Percentiles rank a stretch among this genome's conserved stretches.
These are phyloP conservation scores for Chamaecyparis obtusa DNA, from an alignment of 75 land plant species.

Conservation along the genomic window DNA sequence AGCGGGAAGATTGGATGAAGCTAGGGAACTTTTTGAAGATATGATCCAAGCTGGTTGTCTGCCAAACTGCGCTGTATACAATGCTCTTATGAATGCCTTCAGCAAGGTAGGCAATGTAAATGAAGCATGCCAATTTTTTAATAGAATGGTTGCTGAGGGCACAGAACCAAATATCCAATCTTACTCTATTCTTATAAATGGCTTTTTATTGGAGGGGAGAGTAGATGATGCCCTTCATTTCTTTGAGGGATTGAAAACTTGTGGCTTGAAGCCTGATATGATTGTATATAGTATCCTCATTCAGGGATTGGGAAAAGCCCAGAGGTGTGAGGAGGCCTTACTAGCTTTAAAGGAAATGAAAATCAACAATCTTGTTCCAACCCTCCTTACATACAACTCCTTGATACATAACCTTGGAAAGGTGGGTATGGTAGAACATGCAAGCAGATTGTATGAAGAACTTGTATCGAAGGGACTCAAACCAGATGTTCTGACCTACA, in stretches of 20 bases:
- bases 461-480: constrained; percentile 42
- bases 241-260: constrained; percentile 39
- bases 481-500: constrained; percentile 58
- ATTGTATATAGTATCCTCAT: constrained; percentile 54
- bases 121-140: constrained; percentile 35
- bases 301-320: constrained; percentile 49
- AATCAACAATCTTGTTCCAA: constrained; percentile 44
- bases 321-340: constrained; percentile 51
- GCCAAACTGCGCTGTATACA: constrained; percentile 66
- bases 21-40: constrained; percentile 60
- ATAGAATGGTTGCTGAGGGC: constrained; percentile 49
- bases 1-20: constrained; percentile 44
- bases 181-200: constrained; percentile 69
- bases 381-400: constrained; percentile 57
- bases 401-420: constrained; percentile 53
- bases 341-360: constrained; percentile 52
- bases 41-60: constrained; percentile 77
- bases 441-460: constrained; percentile 43
- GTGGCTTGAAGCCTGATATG: constrained; percentile 48
- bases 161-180: constrained; percentile 73
- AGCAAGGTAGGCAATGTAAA: constrained; percentile 44
- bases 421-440: constrained; percentile 56
- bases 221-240: constrained; percentile 49
- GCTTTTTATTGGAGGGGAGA: constrained; percentile 39
- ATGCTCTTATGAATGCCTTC: constrained; percentile 64